Evolutionary conservation across 2,329 filamentous ascomycete genomes (phyloP).

Genomic region (Gaeumannomyces sp.): DNA sequence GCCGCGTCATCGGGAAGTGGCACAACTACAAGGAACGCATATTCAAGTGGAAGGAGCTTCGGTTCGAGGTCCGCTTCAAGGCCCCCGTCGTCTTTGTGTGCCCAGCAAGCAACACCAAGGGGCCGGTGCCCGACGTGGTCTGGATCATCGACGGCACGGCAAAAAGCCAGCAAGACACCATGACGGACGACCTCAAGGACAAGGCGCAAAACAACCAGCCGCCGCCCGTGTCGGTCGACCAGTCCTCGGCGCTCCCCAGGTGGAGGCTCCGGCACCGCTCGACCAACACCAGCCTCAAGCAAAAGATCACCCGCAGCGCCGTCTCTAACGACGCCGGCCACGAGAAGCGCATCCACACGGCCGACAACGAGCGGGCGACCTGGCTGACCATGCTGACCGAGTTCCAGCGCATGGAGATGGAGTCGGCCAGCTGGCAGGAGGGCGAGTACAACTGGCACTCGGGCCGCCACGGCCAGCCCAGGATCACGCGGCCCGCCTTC

Average conservation of each 20-base stretch:
- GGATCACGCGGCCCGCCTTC: constrained; percentile 17
- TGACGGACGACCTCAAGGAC: not conserved
- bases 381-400: constrained; percentile 46
- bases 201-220: too few species aligned
- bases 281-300: constrained; percentile 1
- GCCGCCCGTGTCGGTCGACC: not conserved
- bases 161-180: constrained; percentile 21
- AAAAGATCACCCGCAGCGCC: not conserved
- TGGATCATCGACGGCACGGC: constrained; percentile 32
- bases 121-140: constrained; percentile 25
- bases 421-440: constrained; percentile 41
- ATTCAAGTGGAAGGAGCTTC: constrained; percentile 37
- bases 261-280: not conserved
- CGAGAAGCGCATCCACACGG: constrained; percentile 38
- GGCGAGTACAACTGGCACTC: constrained; percentile 18
- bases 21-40: constrained; percentile 31
- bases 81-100: constrained; percentile 46
- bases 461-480: constrained; percentile 16
- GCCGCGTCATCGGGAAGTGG: constrained; percentile 43
- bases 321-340: not conserved
- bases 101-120: constrained; percentile 32
- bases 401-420: constrained; percentile 42
- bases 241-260: not conserved
- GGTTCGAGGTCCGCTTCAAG: constrained; percentile 44
- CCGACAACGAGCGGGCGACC: constrained; percentile 50